Base-by-base conservation (phyloP, 1,139 yeast species). In the Sugiyamaella novakii region DNA sequence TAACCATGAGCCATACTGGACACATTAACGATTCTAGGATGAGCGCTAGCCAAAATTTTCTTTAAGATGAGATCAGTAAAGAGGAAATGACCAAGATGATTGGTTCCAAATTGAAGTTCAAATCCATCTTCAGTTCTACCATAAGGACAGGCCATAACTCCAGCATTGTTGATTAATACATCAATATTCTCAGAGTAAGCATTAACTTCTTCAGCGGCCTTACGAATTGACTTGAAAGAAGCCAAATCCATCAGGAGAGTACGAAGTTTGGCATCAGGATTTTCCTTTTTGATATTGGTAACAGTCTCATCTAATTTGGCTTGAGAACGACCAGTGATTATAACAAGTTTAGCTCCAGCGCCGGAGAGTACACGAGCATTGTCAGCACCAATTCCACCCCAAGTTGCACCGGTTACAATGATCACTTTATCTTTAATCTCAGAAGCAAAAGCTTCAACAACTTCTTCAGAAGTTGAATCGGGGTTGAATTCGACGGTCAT, bases 91-190 rank as follows among this genome's bases (percentile, higher is more conserved):
- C 92, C 76, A 5, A 87, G 70, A 59, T 80, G 86, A 62, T 85
- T 85, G 2, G 89, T 81, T 59, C 85, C 95, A 53, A 85, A 68
- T 62, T 53, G 94, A 22, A 83, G 76, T 63, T 86, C 95, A 60
- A 84, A 84, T 6, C 80, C 80, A 61, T 86, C 92, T 17, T 30
- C 47, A 18, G 52, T 51, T 35, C 22, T 31, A 12, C 36, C 21
- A 19, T 34, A 46, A 5, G 53, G 53, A 19, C 43, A 34, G 3
- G 53, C 53, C 55, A 52, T 52, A 8, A 52, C 47, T 7, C 46
- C 55, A 11, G 55, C 43, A 53, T 57, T 52, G 33, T 50, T 47
- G 34, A 52, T 50, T 19, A 52, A 38, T 4, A 52, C 30, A 24
- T 52, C 50, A 15, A 52, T 43, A 27, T 36, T 34, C 17, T 46